Conservation (phyloP, 495 filamentous ascomycete genomes). For the Talaromyces proteolyticus region DNA sequence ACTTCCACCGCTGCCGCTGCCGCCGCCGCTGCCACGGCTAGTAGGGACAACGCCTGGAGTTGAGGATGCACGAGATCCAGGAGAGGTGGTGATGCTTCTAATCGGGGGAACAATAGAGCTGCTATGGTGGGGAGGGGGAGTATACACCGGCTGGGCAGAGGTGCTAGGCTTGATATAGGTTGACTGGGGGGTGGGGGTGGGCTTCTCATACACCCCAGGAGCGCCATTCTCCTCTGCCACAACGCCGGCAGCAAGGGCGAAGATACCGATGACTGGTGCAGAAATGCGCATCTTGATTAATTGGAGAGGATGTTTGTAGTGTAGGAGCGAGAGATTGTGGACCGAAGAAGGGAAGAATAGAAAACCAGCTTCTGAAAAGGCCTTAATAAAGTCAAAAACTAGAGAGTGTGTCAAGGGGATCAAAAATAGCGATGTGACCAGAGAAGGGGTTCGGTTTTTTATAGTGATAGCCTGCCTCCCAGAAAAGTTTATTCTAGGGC, state of each 20-base stretch:
- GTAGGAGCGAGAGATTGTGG: not conserved
- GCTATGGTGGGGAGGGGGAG: not conserved
- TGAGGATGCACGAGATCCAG: not conserved
- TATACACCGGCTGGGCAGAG: not conserved
- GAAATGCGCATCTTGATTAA: not conserved
- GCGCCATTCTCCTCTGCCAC: not conserved
- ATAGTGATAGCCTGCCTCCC: not conserved
- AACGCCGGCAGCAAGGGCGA: not conserved
- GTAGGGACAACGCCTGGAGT: not conserved
- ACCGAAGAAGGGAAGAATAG: not conserved
- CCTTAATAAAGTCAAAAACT: not conserved
- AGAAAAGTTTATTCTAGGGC: too few species aligned
- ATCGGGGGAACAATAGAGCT: not conserved
- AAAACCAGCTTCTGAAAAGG: not conserved
- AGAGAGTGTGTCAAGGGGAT: too few species aligned
- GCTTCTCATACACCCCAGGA: not conserved
- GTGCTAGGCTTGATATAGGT: not conserved
- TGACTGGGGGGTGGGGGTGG: not conserved
- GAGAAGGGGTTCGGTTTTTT: not conserved
- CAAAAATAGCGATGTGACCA: too few species aligned
- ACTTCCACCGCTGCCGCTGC: not conserved
- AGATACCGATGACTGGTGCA: not conserved
- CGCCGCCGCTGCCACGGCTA: not conserved
- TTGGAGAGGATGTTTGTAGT: not conserved
- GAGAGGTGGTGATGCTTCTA: not conserved